A percentile compares a stretch with the other conserved stretches of the same genome.
These are phyloP conservation scores for Glomus cerebriforme DNA, from an alignment of 192 early-diverging fungal genomes.

Conservation along the genomic window DNA sequence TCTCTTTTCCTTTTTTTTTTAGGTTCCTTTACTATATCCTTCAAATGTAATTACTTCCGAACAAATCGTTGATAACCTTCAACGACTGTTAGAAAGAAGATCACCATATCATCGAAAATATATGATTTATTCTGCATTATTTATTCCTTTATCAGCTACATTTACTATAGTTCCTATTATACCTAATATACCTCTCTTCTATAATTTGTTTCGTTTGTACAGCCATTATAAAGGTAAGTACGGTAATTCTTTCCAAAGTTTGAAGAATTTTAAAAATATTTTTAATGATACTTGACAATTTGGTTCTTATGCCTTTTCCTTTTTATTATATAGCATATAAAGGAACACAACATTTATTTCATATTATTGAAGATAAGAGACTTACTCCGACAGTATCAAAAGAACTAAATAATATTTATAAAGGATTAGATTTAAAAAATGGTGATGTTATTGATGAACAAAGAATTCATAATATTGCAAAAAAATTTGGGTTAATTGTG, in stretches of 20 bases:
- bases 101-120: conserved; percentile 72
- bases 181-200: conserved; percentile 77
- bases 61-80: conserved; percentile 50
- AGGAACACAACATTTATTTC: conserved; percentile 29
- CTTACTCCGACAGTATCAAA: conserved; percentile 1
- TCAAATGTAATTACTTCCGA: conserved; percentile 42
- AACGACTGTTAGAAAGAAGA: conserved; percentile 46
- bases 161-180: conserved; percentile 74
- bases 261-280: background rate
- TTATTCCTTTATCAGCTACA: conserved; percentile 66
- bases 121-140: conserved; percentile 66
- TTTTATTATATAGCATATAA: conserved; percentile 19
- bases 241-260: background rate
- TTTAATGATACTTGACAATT: background rate
- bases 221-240: conserved; percentile 75
- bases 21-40: conserved; percentile 55
- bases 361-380: conserved; percentile 10
- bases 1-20: background rate
- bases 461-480: conserved; percentile 13
- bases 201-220: conserved; percentile 79
- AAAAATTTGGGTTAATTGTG: background rate
- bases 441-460: conserved; percentile 6
- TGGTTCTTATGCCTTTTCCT: too few relatives aligned
- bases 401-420: conserved; percentile 16
- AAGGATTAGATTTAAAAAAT: conserved; percentile 19